Base-by-base conservation (phyloP, 441 rosid genomes). In the Brassica balearica region DNA sequence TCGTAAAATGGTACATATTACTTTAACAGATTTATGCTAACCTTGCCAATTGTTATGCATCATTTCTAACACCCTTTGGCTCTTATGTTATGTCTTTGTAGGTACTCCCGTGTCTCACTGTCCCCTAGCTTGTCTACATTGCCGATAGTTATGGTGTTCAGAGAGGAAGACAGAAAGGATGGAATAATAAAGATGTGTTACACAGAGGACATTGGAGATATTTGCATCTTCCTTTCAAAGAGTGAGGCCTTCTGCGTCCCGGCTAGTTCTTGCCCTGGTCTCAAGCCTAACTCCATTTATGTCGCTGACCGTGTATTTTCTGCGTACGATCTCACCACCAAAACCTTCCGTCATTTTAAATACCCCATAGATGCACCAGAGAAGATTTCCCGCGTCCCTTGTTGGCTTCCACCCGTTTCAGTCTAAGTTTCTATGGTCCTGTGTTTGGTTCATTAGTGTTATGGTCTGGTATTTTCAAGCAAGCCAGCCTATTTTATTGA, bases 241-340 rank as follows among this genome's bases (percentile, higher is more conserved):
- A 74, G 71, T 12, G 77, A 74, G 20, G 36, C 77, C 14, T 65
- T 74, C 77, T 74, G 77, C 22, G 8, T 74, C 15, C n/a, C n/a
- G 53, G 53, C 64, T 0, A 51, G 77, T 32, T 73, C 77, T 4
- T 73, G 51, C 64, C 77, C 77, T 34, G 77, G 71, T 5, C 70
- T 73, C 29, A 3, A 73, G 12, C 62, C 63, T 10, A 73, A 73
- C 51, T 73, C 70, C 46, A 51, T 73, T 1, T 73, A 73, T 32
- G 65, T 8, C 4, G 7, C 29, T 0, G 62, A 48, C 1, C 25
- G 61, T 17, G 12, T 55, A 17, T 55, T 55, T 55, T 7, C 60
- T 55, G 60, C 19, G 8, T 56, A 56, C 32, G 10, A 62, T 29
- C 66, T 62, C 41, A 2, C 41, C 41, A 29, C 66, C 20, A 29